Evolutionary conservation across 352 stramenopile species (phyloP).

Genomic region (Phytopythium mirpurense): DNA sequence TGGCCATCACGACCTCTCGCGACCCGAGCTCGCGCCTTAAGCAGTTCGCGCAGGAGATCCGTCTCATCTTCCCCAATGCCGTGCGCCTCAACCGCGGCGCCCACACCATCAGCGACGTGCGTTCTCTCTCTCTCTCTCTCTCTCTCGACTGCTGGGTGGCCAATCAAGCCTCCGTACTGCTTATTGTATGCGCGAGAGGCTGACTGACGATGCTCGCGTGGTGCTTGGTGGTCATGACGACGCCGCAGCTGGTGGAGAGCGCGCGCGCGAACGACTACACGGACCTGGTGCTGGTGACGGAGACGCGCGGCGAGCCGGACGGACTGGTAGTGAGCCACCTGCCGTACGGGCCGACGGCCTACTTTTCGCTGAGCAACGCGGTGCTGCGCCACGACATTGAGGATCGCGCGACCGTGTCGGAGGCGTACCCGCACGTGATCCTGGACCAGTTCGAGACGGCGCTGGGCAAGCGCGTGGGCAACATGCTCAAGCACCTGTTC

Average conservation of each 20-base stretch:
- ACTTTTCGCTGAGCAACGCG: slow-evolving; percentile 96
- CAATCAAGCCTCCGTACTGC: too few species aligned
- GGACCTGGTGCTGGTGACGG: slow-evolving; percentile 97
- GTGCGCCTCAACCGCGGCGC: slow-evolving; percentile 96
- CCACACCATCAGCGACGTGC: slow-evolving; percentile 89
- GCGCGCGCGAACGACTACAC: slow-evolving; percentile 96
- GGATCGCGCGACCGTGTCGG: slow-evolving; percentile 89
- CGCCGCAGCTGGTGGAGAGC: slow-evolving; percentile 93
- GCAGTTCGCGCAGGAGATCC: slow-evolving; percentile 99
- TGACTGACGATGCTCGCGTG: background rate
- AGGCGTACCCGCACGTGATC: slow-evolving; percentile 96
- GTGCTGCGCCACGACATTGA: slow-evolving; percentile 99
- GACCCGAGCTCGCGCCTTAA: slow-evolving; percentile 97
- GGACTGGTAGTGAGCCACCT: slow-evolving; percentile 98
- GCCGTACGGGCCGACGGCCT: slow-evolving; percentile 97
- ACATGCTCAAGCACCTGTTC: slow-evolving; percentile 99
- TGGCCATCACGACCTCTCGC: slow-evolving; percentile 98
- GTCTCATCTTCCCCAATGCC: slow-evolving; percentile 97
- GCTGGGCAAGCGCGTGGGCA: slow-evolving; percentile 94
- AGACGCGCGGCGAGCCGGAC: slow-evolving; percentile 98
- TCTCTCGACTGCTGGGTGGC: too few species aligned
- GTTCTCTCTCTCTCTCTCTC: slow-evolving; percentile 3
- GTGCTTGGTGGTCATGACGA: background rate
- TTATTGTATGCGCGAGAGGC: too few species aligned
- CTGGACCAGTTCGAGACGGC: slow-evolving; percentile 95